phyloP scores from a whole-genome alignment of 495 filamentous ascomycete genomes.

The Penicillium fimorum region DNA sequence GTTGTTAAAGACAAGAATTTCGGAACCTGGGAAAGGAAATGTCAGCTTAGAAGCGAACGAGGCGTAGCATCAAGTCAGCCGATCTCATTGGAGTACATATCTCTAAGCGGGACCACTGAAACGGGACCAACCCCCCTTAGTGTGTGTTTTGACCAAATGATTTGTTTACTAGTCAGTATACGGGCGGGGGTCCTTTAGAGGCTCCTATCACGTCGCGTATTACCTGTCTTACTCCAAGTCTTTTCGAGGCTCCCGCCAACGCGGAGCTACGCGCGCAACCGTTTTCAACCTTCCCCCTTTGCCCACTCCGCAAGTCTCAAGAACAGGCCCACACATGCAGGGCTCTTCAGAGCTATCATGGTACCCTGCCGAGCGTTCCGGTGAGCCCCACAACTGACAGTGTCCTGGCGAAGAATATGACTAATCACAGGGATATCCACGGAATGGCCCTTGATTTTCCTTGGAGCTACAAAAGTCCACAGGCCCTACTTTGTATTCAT shows the following conservation, averaged over 20 bases:
- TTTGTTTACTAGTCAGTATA: not conserved
- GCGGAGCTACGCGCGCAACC: not conserved
- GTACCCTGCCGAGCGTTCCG: too few relatives aligned
- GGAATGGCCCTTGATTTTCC: too few relatives aligned
- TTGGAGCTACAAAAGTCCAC: too few relatives aligned
- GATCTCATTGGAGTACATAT: constrained; percentile 10
- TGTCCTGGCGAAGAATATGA: too few relatives aligned
- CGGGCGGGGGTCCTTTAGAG: not conserved
- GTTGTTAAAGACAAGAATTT: constrained; percentile 1
- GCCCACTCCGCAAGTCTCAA: too few relatives aligned
- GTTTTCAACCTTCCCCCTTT: not conserved
- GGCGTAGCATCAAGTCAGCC: not conserved
- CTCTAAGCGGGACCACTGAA: not conserved
- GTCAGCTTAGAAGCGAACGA: not conserved
- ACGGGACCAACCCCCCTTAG: not conserved
- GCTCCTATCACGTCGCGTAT: not conserved
- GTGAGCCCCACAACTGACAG: too few relatives aligned
- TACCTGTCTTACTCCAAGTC: not conserved
- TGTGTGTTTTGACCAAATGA: not conserved
- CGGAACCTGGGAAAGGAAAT: not conserved
- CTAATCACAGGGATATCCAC: too few relatives aligned
- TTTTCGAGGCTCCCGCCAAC: not conserved
- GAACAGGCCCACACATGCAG: too few relatives aligned
- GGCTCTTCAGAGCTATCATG: not conserved
- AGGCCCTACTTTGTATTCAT: too few relatives aligned